These are phyloP conservation scores for Cladophialophora carrionii DNA, from an alignment of 2,329 filamentous ascomycete species.

Conservation along the genomic window DNA sequence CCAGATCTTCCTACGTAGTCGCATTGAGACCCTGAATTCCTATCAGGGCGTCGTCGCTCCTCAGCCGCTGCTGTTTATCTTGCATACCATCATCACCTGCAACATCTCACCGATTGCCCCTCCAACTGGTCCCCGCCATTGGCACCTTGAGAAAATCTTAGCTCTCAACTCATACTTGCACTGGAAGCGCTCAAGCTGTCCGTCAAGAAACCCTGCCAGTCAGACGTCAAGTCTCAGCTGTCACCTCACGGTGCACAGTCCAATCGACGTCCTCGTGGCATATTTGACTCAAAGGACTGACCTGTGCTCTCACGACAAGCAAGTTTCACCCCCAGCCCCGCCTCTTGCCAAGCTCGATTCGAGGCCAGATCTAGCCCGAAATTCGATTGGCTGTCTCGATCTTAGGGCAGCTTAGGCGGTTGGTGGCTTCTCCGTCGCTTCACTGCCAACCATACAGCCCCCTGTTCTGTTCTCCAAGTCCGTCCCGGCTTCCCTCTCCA, in stretches of 20 bases:
- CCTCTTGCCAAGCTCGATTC: constrained; percentile 14
- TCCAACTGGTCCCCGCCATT: neutral
- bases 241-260: constrained; percentile 12
- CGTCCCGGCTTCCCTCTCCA: constrained; percentile 2
- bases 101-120: neutral
- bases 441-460: constrained; percentile 5
- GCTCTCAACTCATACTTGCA: neutral
- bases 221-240: constrained; percentile 11
- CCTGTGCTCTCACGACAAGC: constrained; percentile 6
- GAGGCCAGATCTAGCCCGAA: constrained; percentile 11
- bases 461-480: constrained; percentile 2
- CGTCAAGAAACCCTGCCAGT: constrained; percentile 8
- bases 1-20: constrained; percentile 1
- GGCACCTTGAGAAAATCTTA: neutral
- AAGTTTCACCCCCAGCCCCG: constrained; percentile 11
- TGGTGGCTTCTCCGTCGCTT: neutral
- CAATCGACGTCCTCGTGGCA: constrained; percentile 15
- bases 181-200: neutral
- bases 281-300: constrained; percentile 14
- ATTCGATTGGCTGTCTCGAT: constrained; percentile 17
- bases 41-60: neutral
- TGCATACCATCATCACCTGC: constrained; percentile 1
- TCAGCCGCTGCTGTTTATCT: neutral
- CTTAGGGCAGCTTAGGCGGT: neutral
- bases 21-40: neutral